Evolutionary conservation across 140 eudicot genomes (phyloP).

Genomic region (Stevia rebaudiana): DNA sequence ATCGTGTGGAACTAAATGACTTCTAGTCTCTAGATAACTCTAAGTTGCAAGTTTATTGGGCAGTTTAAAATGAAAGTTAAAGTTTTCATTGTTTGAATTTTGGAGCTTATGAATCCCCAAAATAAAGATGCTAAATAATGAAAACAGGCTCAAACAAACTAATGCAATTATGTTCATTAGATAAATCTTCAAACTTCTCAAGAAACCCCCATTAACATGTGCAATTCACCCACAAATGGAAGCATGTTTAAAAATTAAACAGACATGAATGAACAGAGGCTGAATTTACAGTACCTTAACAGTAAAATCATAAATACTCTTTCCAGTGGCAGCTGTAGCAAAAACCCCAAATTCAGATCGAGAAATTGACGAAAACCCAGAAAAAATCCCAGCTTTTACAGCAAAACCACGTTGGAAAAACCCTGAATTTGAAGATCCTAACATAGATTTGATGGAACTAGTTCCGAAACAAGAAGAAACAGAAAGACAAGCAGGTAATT

Average conservation of each 20-base stretch:
- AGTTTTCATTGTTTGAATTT: neutral
- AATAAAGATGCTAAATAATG: neutral
- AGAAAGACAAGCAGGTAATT: constrained; percentile 17
- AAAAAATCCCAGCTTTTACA: constrained; percentile 28
- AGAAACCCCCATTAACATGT: neutral
- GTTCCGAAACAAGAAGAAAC: constrained; percentile 8
- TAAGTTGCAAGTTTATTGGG: neutral
- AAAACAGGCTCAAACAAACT: neutral
- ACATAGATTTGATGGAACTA: constrained; percentile 11
- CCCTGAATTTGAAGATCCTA: constrained; percentile 48
- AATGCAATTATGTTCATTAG: neutral
- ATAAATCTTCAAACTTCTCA: neutral
- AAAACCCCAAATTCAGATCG: constrained; percentile 33
- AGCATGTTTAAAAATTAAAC: neutral
- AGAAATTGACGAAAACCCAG: constrained; percentile 31
- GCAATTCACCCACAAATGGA: constrained; percentile 8
- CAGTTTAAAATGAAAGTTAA: neutral
- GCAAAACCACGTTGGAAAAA: constrained; percentile 50
- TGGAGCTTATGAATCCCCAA: neutral
- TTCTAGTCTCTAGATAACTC: neutral
- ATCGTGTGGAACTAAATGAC: neutral
- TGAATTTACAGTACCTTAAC: constrained; percentile 48
- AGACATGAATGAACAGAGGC: neutral
- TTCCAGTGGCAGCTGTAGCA: constrained; percentile 73
- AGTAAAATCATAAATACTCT: constrained; percentile 65